Base-by-base conservation (phyloP, 2,329 filamentous ascomycete species). In the Trichoderma citrinoviride region DNA sequence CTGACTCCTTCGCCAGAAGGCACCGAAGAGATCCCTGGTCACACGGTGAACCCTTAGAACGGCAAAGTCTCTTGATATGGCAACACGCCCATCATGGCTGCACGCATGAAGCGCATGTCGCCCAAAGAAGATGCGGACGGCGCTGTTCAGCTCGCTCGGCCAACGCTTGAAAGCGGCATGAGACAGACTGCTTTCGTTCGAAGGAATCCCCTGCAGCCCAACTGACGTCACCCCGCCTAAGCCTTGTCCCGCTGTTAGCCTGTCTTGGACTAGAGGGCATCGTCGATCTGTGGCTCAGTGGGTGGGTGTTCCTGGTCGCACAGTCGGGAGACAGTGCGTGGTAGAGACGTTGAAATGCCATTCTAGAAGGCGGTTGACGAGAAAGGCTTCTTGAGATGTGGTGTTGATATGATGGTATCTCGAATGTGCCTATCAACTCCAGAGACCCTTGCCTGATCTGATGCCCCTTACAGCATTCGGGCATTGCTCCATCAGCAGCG, bases 221-320 rank as follows among this genome's bases (percentile, higher is more conserved):
- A 61, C 37, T 62, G 60, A 62, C 60, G 60, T 62, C 60, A 62
- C 47, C 10, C 23, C 37, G 47, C 58, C 25, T 44, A 23, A 49
- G 58, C 58, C 58, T 53, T 53, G 58, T 37, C 47, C 55, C 47
- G 40, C 40, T 33, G 21, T 49, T 54, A 62, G 46, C 46, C 19
- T 41, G 23, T n/a, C 25, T n/a, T 19, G 49, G 49, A 46, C 60
- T 62, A 54, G 49, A 52, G 60, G 49, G 5, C 8, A 54, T 54
- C 58, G 60, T 27, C 40, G 60, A 62, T 62, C 60, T 40, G 47
- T 33, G 25, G 55, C 41, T 57, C 41, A 23, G 47, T 44, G 7
- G n/a, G 23, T 15, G 23, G 25, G 29, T 58, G 40, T 44, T 43
- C 49, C 47, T 62, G 60, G 58, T 54, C 49, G 60, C 40, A 54